Evolutionary conservation across 2,329 filamentous ascomycete genomes (phyloP).

Genomic region (Didymella arachidicola): DNA sequence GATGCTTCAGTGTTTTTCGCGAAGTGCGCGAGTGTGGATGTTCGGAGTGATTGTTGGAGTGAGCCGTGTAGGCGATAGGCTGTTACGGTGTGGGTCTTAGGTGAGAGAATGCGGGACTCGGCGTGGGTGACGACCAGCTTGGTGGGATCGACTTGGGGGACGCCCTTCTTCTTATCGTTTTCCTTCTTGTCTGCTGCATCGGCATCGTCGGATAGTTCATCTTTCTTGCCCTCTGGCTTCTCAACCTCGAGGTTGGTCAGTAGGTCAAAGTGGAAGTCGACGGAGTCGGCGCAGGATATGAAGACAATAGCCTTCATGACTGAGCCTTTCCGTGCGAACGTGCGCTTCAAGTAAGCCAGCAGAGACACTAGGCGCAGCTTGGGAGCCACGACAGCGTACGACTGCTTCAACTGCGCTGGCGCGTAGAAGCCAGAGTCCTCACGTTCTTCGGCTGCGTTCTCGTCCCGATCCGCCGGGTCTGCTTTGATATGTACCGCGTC

Average conservation of each 20-base stretch:
- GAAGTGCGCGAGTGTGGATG: conserved; percentile 84
- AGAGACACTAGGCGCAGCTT: conserved; percentile 92
- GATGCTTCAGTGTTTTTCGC: conserved; percentile 75
- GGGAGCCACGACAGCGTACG: conserved; percentile 84
- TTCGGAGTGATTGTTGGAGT: conserved; percentile 84
- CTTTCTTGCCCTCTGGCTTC: conserved; percentile 31
- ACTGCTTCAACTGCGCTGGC: conserved; percentile 92
- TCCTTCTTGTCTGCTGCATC: conserved; percentile 27
- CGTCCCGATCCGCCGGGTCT: conserved; percentile 62
- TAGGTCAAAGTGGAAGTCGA: conserved; percentile 94
- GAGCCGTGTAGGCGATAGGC: conserved; percentile 92
- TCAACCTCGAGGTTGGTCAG: conserved; percentile 61
- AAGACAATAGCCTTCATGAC: conserved; percentile 98
- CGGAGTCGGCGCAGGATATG: conserved; percentile 94
- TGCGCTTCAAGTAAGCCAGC: conserved; percentile 81
- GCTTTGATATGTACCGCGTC: conserved; percentile 88
- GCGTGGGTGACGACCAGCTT: conserved; percentile 66
- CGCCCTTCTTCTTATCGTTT: conserved; percentile 44
- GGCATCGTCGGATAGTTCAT: conserved; percentile 35
- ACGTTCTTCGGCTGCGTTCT: conserved; percentile 54
- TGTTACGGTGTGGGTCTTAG: conserved; percentile 76
- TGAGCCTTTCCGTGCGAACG: conserved; percentile 86
- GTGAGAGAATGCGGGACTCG: conserved; percentile 75
- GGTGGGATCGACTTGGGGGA: conserved; percentile 51
- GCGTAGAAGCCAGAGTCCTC: conserved; percentile 72